Evolutionary conservation across 345 rosid genomes (phyloP).

Genomic region (Erucastrum elatum): DNA sequence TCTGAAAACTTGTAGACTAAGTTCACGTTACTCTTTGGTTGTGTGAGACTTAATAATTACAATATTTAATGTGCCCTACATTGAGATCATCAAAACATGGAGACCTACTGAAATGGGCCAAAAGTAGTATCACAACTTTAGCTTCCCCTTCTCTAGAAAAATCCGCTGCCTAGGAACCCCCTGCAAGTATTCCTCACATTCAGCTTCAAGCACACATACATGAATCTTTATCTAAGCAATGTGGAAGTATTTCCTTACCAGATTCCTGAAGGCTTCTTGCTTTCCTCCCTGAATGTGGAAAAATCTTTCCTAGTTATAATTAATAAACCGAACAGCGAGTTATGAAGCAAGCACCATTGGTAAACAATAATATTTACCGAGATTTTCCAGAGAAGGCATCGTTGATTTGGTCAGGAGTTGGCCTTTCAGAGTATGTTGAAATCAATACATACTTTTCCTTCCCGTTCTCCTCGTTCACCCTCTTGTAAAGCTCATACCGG

Average conservation of each 20-base stretch:
- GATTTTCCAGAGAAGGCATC: slow-evolving; percentile 71
- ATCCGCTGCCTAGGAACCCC: slow-evolving; percentile 62
- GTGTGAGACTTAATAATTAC: neutral
- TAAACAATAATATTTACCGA: slow-evolving; percentile 40
- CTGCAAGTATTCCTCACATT: slow-evolving; percentile 37
- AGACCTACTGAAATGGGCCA: neutral
- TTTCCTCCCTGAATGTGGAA: slow-evolving; percentile 46
- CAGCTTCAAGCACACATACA: neutral
- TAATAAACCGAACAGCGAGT: neutral
- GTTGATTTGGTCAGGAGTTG: slow-evolving; percentile 67
- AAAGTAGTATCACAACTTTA: neutral
- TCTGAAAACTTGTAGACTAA: neutral
- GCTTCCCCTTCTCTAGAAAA: slow-evolving; percentile 38
- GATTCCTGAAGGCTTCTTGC: slow-evolving; percentile 61
- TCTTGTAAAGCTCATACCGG: slow-evolving; percentile 70
- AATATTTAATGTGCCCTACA: neutral
- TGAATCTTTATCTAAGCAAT: neutral
- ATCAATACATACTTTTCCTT: slow-evolving; percentile 66
- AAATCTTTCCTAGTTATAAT: neutral
- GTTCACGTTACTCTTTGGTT: neutral
- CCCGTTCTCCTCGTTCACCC: slow-evolving; percentile 56
- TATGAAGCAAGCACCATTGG: neutral
- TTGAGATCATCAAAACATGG: neutral
- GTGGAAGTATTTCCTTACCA: slow-evolving; percentile 48
- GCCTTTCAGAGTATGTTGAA: slow-evolving; percentile 57